phyloP scores from a whole-genome alignment of 805 yeast genomes.

The Brettanomyces bruxellensis region DNA sequence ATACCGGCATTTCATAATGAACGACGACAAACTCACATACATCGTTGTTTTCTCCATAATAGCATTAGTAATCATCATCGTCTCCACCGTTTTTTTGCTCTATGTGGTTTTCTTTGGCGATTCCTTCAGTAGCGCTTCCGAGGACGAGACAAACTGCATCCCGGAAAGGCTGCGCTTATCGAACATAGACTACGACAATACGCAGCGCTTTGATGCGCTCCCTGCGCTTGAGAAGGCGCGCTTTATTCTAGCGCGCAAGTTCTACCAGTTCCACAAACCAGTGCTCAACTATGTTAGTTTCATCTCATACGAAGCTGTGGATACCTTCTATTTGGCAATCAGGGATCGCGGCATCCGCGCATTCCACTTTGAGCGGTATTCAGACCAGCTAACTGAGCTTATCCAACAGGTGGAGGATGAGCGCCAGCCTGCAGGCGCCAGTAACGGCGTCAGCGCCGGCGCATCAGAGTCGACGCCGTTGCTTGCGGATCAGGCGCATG shows the following conservation, averaged over 20 bases:
- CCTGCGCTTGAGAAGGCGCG: slow-evolving; percentile 14
- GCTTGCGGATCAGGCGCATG: slow-evolving; percentile 4
- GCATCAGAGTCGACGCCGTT: slow-evolving; percentile 12
- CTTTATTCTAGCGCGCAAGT: slow-evolving; percentile 17
- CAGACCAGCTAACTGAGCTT: slow-evolving; percentile 21
- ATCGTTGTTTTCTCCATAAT: slow-evolving; percentile 19
- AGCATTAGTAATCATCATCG: slow-evolving; percentile 16
- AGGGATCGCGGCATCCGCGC: slow-evolving; percentile 27
- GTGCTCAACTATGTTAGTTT: slow-evolving; percentile 16
- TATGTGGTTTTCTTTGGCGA: slow-evolving; percentile 21
- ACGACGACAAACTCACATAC: slow-evolving; percentile 16
- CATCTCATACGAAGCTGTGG: slow-evolving; percentile 14
- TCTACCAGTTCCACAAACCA: slow-evolving; percentile 18
- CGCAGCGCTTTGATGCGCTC: neutral
- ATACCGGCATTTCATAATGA: slow-evolving; percentile 2
- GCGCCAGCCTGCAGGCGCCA: neutral
- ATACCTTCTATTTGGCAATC: slow-evolving; percentile 21
- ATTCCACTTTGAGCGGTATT: slow-evolving; percentile 24
- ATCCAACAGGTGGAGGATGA: slow-evolving; percentile 13
- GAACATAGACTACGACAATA: slow-evolving; percentile 7
- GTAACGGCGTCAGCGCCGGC: neutral
- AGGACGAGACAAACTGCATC: slow-evolving; percentile 12
- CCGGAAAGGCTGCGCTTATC: slow-evolving; percentile 18
- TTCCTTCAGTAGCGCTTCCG: slow-evolving; percentile 5
- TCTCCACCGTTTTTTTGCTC: slow-evolving; percentile 16